Conservation (phyloP, 2,329 filamentous ascomycete species). For the Fusarium verrucosum region DNA sequence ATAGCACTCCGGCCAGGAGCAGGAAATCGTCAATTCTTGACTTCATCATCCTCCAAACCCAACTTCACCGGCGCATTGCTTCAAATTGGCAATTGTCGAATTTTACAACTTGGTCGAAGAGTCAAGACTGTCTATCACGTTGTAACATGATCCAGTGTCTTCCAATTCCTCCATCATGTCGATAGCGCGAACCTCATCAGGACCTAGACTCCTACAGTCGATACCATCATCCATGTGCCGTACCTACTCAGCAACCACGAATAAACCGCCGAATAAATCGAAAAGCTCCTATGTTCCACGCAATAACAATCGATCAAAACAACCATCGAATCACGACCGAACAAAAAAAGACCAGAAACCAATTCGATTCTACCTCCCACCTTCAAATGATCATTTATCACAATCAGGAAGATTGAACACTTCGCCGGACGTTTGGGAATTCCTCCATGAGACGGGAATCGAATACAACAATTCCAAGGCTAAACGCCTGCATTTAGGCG, state of each 20-base stretch:
- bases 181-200: conserved; percentile 34
- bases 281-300: background rate
- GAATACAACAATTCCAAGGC: conserved; percentile 39
- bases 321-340: background rate
- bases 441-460: conserved; percentile 43
- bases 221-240: conserved; percentile 15
- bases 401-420: conserved; percentile 43
- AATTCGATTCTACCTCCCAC: conserved; percentile 29
- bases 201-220: conserved; percentile 19
- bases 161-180: conserved; percentile 37
- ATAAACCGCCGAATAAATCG: conserved; percentile 1
- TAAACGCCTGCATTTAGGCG: conserved; percentile 15
- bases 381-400: conserved; percentile 32
- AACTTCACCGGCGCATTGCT: background rate
- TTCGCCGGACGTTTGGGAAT: conserved; percentile 43
- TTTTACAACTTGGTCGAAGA: background rate
- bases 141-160: conserved; percentile 27
- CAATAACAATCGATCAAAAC: background rate
- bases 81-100: background rate
- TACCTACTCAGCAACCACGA: conserved; percentile 23
- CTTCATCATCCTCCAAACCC: background rate
- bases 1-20: no score
- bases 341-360: background rate
- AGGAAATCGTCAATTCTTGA: background rate
- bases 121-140: background rate